Evolutionary conservation across 805 yeast species (phyloP).

Genomic region (Pichia sporocuriosa): DNA sequence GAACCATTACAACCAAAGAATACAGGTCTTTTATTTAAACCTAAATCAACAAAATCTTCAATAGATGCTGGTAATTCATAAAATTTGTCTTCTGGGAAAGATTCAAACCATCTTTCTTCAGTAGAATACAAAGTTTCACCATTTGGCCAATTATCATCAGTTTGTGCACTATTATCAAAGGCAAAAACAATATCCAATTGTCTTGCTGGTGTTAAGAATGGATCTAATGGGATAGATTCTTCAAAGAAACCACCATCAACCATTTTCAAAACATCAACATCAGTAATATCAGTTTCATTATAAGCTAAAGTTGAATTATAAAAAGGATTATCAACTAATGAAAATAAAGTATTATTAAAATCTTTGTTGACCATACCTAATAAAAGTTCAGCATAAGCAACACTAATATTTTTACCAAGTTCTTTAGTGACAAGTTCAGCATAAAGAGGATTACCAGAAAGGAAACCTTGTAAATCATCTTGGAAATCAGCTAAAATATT

Average conservation of each 20-base stretch:
- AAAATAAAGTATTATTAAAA: slow-evolving; percentile 37
- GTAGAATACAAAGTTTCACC: slow-evolving; percentile 51
- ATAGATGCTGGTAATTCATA: slow-evolving; percentile 63
- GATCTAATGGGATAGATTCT: slow-evolving; percentile 59
- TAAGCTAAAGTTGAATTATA: slow-evolving; percentile 26
- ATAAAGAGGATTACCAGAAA: slow-evolving; percentile 10
- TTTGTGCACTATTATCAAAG: slow-evolving; percentile 58
- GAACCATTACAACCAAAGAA: slow-evolving; percentile 77
- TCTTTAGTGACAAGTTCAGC: slow-evolving; percentile 6
- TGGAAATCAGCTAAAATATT: slow-evolving; percentile 42
- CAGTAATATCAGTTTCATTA: slow-evolving; percentile 19
- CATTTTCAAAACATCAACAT: slow-evolving; percentile 15
- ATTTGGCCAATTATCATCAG: slow-evolving; percentile 53
- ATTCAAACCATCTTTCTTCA: slow-evolving; percentile 39
- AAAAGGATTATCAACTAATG: slow-evolving; percentile 41
- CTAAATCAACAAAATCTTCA: slow-evolving; percentile 48
- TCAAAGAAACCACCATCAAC: slow-evolving; percentile 31
- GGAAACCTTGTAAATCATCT: slow-evolving; percentile 11
- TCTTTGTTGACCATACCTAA: slow-evolving; percentile 37
- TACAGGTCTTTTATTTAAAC: slow-evolving; percentile 56
- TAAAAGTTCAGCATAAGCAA: slow-evolving; percentile 12
- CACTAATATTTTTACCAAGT: slow-evolving; percentile 18
- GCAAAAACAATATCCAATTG: slow-evolving; percentile 58
- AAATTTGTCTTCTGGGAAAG: slow-evolving; percentile 50
- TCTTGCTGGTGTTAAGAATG: slow-evolving; percentile 54